phyloP scores from a whole-genome alignment of 352 stramenopile genomes.

The Phytophthora litchii region DNA sequence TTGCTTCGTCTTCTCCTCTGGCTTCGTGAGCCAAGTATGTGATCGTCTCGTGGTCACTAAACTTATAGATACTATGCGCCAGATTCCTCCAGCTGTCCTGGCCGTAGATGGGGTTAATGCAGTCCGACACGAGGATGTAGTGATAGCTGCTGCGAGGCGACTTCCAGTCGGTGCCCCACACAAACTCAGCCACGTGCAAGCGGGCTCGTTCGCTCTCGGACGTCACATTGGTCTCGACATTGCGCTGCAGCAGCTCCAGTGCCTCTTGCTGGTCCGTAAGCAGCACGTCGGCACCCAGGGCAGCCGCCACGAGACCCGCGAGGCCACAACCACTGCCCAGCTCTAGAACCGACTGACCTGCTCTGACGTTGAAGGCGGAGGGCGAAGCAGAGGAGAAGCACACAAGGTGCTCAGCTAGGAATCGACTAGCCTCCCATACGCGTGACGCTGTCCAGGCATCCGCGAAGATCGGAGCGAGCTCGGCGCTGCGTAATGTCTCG shows the following conservation, averaged over 20 bases:
- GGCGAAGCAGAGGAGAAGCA: constrained; percentile 31
- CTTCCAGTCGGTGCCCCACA: constrained; percentile 53
- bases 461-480: constrained; percentile 81
- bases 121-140: constrained; percentile 85
- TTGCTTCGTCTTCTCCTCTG: constrained; percentile 73
- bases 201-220: constrained; percentile 42
- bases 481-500: constrained; percentile 71
- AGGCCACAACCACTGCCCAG: constrained; percentile 83
- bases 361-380: constrained; percentile 23
- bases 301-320: constrained; percentile 64
- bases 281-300: constrained; percentile 68
- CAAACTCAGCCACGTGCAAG: constrained; percentile 59
- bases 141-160: constrained; percentile 42
- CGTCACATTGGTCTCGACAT: constrained; percentile 54
- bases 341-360: constrained; percentile 61
- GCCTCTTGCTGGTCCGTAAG: constrained; percentile 77
- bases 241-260: constrained; percentile 69
- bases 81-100: constrained; percentile 80
- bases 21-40: constrained; percentile 79
- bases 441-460: constrained; percentile 84
- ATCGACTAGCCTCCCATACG: constrained; percentile 76
- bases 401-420: constrained; percentile 68
- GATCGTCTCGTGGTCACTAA: constrained; percentile 56
- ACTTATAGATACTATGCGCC: constrained; percentile 63
- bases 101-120: constrained; percentile 89